Percentiles rank a stretch among this genome's conserved stretches.
These are phyloP conservation scores for Lyophyllum shimeji DNA, from an alignment of 768 basidiomycete species.

Conservation along the genomic window DNA sequence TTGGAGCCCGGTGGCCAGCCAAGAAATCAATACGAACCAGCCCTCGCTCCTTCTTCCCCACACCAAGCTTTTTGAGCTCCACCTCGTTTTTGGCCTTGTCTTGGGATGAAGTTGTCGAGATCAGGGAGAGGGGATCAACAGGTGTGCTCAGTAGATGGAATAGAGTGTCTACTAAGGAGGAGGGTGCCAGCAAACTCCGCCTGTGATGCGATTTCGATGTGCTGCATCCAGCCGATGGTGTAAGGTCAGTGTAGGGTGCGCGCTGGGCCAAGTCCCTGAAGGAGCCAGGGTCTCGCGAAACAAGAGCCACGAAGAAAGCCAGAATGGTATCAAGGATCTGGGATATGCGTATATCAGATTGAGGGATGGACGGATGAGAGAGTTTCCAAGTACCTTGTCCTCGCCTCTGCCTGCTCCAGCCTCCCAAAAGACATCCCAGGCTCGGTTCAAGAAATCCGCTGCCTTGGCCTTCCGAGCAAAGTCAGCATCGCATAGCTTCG, in stretches of 20 bases:
- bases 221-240: conserved; percentile 8
- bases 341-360: neutral
- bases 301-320: conserved; percentile 59
- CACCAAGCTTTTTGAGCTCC: conserved; percentile 50
- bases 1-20: no score
- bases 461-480: conserved; percentile 81
- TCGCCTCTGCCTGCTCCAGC: conserved; percentile 62
- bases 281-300: conserved; percentile 57
- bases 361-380: neutral
- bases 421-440: conserved; percentile 64
- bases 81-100: conserved; percentile 25
- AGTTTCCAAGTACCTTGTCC: conserved; percentile 39
- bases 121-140: conserved; percentile 51
- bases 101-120: conserved; percentile 22
- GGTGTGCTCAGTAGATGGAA: conserved; percentile 38
- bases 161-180: conserved; percentile 39
- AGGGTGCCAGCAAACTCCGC: neutral
- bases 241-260: conserved; percentile 8
- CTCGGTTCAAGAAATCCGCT: conserved; percentile 66
- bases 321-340: conserved; percentile 69
- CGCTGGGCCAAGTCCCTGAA: conserved; percentile 53
- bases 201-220: conserved; percentile 11
- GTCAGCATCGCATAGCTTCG: conserved; percentile 69
- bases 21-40: conserved; percentile 39
- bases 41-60: conserved; percentile 57